Percentiles rank a stretch among this genome's conserved stretches.
phyloP scores from a whole-genome alignment of 352 stramenopile species.

The Pythium oligandrum region DNA sequence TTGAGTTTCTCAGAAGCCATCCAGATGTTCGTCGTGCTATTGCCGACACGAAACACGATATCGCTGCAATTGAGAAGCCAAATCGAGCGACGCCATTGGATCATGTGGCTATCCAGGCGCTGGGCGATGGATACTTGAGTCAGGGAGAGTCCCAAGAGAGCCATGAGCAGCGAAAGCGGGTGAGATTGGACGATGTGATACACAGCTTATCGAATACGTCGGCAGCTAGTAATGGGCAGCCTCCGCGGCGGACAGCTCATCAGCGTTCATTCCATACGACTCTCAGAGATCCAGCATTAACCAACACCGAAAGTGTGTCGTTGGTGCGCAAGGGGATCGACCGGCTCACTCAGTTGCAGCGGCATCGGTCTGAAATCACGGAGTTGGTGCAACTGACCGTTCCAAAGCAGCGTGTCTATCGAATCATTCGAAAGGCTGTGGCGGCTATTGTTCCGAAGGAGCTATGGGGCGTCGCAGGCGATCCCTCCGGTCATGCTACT shows the following conservation, averaged over 20 bases:
- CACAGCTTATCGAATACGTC: too few species aligned
- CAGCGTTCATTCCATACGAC: too few species aligned
- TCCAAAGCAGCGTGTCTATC: constrained; percentile 41
- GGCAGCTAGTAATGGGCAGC: background rate
- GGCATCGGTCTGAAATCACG: constrained; percentile 48
- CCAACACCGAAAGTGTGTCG: too few species aligned
- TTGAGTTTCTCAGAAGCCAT: constrained; percentile 42
- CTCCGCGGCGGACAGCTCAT: constrained; percentile 8
- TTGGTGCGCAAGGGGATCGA: background rate
- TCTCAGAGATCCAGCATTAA: too few species aligned
- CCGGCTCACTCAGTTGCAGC: constrained; percentile 31
- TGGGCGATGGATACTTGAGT: constrained; percentile 57
- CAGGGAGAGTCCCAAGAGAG: constrained; percentile 38
- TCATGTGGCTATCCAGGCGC: background rate
- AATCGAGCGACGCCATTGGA: too few species aligned
- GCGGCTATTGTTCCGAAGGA: constrained; percentile 48
- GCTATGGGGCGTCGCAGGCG: constrained; percentile 31
- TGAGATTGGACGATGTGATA: too few species aligned
- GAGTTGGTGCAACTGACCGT: constrained; percentile 32
- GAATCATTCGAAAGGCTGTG: constrained; percentile 48
- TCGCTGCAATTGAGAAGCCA: too few species aligned
- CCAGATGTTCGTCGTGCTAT: constrained; percentile 11
- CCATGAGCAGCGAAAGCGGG: too few species aligned
- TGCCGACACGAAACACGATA: background rate
- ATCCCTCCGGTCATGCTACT: constrained; percentile 2